Evolutionary conservation across 2,329 filamentous ascomycete genomes (phyloP).

Genomic region (Aschersonia sp.): DNA sequence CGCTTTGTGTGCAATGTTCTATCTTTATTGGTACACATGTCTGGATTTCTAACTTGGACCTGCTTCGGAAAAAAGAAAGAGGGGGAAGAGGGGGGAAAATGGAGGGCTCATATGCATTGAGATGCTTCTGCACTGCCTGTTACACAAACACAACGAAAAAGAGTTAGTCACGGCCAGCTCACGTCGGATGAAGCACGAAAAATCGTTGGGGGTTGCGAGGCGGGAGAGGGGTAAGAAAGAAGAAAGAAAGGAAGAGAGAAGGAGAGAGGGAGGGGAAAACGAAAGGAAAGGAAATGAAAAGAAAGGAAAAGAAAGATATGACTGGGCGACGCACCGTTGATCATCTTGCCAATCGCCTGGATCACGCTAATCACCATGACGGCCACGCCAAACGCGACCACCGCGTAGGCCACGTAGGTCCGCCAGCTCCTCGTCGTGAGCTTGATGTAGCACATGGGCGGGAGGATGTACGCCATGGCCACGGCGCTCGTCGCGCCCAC

Average conservation of each 20-base stretch:
- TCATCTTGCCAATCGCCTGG: conserved; percentile 57
- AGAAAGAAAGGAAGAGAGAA: neutral
- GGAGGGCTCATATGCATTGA: too few species aligned
- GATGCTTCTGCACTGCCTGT: too few species aligned
- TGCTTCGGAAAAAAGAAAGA: too few species aligned
- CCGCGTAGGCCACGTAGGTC: conserved; percentile 55
- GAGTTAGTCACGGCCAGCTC: too few species aligned
- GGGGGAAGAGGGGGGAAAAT: too few species aligned
- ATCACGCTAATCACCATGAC: conserved; percentile 74
- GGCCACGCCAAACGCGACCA: conserved; percentile 62
- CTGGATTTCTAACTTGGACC: too few species aligned
- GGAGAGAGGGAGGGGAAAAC: neutral
- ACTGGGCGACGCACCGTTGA: conserved; percentile 21
- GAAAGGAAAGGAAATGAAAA: neutral
- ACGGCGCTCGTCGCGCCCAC: conserved; percentile 92
- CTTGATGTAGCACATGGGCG: conserved; percentile 90
- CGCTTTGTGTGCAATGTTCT: too few species aligned
- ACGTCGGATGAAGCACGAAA: too few species aligned
- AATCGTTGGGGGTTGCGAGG: neutral
- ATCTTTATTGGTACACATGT: too few species aligned
- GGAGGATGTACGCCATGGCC: conserved; percentile 86
- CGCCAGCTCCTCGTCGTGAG: conserved; percentile 64
- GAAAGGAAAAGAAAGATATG: neutral
- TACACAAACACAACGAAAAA: too few species aligned
- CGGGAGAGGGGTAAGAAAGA: neutral